Evolutionary conservation across 2,329 filamentous ascomycete genomes (phyloP), one percentile per base, ranked within the genome.

Genomic region (Phialophora macrospora): DNA sequence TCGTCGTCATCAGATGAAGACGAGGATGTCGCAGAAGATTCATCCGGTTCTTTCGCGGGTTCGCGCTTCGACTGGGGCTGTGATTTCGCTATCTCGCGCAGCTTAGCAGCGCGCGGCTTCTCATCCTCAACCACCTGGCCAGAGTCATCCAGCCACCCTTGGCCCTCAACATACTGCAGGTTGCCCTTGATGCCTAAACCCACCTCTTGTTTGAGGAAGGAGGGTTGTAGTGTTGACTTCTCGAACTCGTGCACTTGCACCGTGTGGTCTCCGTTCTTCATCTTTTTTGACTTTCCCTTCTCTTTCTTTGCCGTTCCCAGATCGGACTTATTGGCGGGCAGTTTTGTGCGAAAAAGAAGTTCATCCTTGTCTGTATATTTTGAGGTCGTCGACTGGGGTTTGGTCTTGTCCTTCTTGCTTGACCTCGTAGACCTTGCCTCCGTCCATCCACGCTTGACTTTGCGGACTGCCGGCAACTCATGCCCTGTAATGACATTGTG

Each of bases 201-300:
- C 14, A 75, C 73, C 12, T 75, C 82, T 5, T 83, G 81, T 75
- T 91, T 92, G 65, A 97, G 78, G 75, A 97, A 97, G 4, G 86
- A 90, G 0, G 93, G 91, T 69, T 92, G 90, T 73, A 92, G 94
- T 44, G 87, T 88, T 7, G 90, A 93, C 75, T 92, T 93, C 72
- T 90, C 87, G 75, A 97, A 98, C 75, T 99, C 95, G 77, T 98
- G 93, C 2, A 98, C 84, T 3, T 98, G 93, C 2, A 98, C 84
- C 3, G 92, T 81, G 1, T 89, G 83, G 65, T 90, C 86, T 72
- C 87, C 85, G 66, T 83, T 85, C 70, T 44, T 34, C 20, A 46
- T 24, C 75, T 85, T 87, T 72, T 87, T 88, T 71, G 85, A 87
- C 71, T 83, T 83, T 68, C 82, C 90, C 55, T 78, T 79, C 17